A percentile compares a stretch with the other conserved stretches of the same genome.
These are phyloP conservation scores for Blastobotrys chiropterorum DNA, from an alignment of 805 yeast species.

Conservation along the genomic window DNA sequence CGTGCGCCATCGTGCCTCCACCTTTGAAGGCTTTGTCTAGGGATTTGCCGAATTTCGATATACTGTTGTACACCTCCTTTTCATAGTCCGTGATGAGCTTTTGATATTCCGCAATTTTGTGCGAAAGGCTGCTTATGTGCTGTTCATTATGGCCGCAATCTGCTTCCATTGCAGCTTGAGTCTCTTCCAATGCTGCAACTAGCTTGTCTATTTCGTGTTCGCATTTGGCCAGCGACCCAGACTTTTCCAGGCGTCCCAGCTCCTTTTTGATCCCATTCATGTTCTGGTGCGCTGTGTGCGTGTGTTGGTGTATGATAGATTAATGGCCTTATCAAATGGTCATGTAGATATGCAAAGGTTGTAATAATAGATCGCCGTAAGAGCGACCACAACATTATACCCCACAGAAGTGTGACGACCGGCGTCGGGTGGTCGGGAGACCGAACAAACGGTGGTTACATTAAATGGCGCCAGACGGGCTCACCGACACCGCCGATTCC, in stretches of 20 bases:
- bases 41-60: constrained; percentile 28
- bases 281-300: neutral
- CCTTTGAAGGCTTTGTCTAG: constrained; percentile 25
- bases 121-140: constrained; percentile 14
- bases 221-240: constrained; percentile 29
- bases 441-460: too few relatives aligned
- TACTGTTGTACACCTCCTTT: constrained; percentile 24
- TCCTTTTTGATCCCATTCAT: constrained; percentile 32
- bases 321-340: too few relatives aligned
- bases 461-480: too few relatives aligned
- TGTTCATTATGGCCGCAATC: constrained; percentile 6
- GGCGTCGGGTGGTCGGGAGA: too few relatives aligned
- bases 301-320: too few relatives aligned
- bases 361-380: too few relatives aligned
- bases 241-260: constrained; percentile 25
- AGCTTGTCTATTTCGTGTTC: constrained; percentile 28
- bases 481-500: too few relatives aligned
- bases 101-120: constrained; percentile 10
- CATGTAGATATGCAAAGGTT: too few relatives aligned
- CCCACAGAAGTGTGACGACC: too few relatives aligned
- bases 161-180: constrained; percentile 22
- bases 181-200: constrained; percentile 22
- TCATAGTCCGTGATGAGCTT: constrained; percentile 22
- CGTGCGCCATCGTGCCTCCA: constrained; percentile 1
- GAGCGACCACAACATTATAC: too few relatives aligned